Percentiles rank a stretch among this genome's conserved stretches.
Evolutionary conservation across 768 basidiomycete species (phyloP).

Genomic region (Lentinula sp.): DNA sequence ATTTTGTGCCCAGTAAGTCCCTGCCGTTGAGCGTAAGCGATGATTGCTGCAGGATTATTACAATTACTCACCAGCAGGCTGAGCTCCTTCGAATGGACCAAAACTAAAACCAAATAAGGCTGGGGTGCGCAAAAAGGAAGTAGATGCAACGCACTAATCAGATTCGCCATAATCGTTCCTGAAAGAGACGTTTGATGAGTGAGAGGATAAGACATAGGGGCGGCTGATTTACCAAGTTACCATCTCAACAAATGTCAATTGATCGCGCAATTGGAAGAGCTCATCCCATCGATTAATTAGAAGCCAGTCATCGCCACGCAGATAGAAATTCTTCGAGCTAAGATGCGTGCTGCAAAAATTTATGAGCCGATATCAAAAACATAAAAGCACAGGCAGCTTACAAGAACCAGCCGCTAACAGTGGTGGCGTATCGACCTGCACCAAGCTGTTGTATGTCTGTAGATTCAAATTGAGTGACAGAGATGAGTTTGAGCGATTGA

Average conservation of each 20-base stretch:
- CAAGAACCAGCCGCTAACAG: slow-evolving; percentile 44
- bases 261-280: slow-evolving; percentile 50
- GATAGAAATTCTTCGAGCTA: slow-evolving; percentile 60
- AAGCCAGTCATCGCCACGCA: slow-evolving; percentile 62
- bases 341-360: slow-evolving; percentile 36
- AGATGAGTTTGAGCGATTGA: not conserved
- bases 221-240: slow-evolving; percentile 47
- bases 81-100: slow-evolving; percentile 51
- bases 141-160: slow-evolving; percentile 42
- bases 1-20: slow-evolving; percentile 35
- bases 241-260: slow-evolving; percentile 55
- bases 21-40: not conserved
- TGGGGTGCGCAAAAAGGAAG: not conserved
- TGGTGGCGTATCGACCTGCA: slow-evolving; percentile 31
- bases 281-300: slow-evolving; percentile 68
- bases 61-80: slow-evolving; percentile 23
- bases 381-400: slow-evolving; percentile 16
- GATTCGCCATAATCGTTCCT: slow-evolving; percentile 80
- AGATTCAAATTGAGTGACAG: not conserved
- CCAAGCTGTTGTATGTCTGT: slow-evolving; percentile 40
- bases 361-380: not conserved
- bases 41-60: not conserved
- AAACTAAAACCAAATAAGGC: slow-evolving; percentile 23
- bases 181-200: not conserved
- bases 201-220: not conserved